Percentiles rank a stretch among this genome's conserved stretches.
phyloP scores from a whole-genome alignment of 495 filamentous ascomycete genomes.

The Achaetomiella virescens region DNA sequence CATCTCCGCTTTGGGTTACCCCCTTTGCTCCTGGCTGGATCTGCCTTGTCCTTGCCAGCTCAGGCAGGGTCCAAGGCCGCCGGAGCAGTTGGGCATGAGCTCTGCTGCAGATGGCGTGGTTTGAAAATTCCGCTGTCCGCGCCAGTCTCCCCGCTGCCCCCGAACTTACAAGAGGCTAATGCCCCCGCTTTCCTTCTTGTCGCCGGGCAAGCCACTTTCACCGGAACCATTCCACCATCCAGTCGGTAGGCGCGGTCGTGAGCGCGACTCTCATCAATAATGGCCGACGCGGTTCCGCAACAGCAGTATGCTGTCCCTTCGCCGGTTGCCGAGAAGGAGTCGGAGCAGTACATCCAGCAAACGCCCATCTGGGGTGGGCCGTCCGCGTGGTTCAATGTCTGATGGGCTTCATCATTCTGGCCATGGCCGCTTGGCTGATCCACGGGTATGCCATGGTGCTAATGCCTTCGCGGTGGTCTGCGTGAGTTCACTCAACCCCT shows the following conservation, averaged over 20 bases:
- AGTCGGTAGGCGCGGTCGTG: background rate
- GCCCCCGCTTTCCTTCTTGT: background rate
- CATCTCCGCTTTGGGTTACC: background rate
- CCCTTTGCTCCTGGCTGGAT: background rate
- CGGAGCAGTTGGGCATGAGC: background rate
- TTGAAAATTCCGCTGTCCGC: background rate
- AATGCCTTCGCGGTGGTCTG: constrained; percentile 30
- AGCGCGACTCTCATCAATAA: background rate
- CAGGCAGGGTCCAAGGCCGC: background rate
- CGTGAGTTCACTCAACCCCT: constrained; percentile 30
- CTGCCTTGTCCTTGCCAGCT: background rate
- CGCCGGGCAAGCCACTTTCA: background rate
- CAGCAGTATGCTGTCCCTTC: constrained; percentile 1
- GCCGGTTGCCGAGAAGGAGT: background rate
- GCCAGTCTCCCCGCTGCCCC: background rate
- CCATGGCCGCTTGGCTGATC: constrained; percentile 36
- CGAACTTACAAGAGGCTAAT: background rate
- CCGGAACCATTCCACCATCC: background rate
- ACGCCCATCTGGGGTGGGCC: constrained; percentile 36
- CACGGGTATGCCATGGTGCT: constrained; percentile 37
- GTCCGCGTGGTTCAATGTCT: constrained; percentile 37
- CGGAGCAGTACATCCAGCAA: constrained; percentile 16
- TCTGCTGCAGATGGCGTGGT: background rate
- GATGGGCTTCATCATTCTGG: constrained; percentile 33
- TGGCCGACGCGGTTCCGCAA: background rate